A percentile compares a stretch with the other conserved stretches of the same genome.
phyloP scores from a whole-genome alignment of 306 rosid species.

The Fragaria nilgerrensis region DNA sequence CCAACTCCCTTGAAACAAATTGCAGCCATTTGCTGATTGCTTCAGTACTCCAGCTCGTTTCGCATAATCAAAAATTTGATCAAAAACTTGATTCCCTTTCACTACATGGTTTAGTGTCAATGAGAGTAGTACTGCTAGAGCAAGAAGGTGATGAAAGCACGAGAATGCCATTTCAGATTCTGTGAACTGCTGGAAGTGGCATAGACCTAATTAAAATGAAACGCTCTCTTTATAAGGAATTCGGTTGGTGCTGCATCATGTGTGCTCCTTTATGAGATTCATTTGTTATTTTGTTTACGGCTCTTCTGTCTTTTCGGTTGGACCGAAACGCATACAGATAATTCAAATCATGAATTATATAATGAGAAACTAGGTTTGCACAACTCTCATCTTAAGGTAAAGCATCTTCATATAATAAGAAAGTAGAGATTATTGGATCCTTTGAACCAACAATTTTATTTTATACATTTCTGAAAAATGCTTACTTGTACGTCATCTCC shows the following conservation, averaged over 20 bases:
- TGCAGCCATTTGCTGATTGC: conserved; percentile 16
- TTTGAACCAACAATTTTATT: too few relatives aligned
- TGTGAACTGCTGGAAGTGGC: neutral
- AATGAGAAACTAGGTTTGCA: neutral
- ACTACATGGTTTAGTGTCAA: neutral
- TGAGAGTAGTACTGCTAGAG: neutral
- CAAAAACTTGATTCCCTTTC: conserved; percentile 7
- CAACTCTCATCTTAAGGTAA: neutral
- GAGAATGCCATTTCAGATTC: conserved; percentile 13
- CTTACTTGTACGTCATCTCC: neutral
- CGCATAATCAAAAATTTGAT: neutral
- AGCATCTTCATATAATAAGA: neutral
- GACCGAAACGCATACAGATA: neutral
- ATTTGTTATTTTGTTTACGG: neutral
- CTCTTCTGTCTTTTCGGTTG: neutral
- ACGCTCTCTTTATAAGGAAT: neutral
- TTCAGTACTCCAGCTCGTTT: neutral
- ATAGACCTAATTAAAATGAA: neutral
- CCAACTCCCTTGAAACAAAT: conserved; percentile 50
- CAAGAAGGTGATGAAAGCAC: conserved; percentile 6
- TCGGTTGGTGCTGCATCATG: neutral
- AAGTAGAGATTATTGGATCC: neutral
- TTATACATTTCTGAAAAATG: too few relatives aligned
- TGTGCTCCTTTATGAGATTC: neutral
- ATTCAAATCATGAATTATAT: neutral